Conservation (phyloP, 2,329 filamentous ascomycete genomes). For the Aureobasidium vineae region DNA sequence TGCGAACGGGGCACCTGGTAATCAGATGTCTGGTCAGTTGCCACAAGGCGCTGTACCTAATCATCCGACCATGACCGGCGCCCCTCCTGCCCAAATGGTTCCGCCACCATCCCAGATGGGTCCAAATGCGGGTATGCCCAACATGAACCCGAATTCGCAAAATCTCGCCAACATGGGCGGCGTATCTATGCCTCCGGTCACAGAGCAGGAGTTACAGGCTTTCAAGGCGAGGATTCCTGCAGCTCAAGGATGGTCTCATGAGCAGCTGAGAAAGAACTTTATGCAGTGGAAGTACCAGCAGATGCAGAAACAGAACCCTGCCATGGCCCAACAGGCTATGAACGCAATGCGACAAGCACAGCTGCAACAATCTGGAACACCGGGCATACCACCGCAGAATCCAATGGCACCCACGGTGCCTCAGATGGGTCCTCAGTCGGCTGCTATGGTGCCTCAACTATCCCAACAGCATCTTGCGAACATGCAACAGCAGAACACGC, state of each 20-base stretch:
- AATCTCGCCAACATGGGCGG: constrained; percentile 23
- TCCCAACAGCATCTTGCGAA: constrained; percentile 30
- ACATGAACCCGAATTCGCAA: constrained; percentile 19
- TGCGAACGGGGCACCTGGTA: constrained; percentile 9
- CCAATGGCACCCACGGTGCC: constrained; percentile 32
- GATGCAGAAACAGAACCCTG: constrained; percentile 28
- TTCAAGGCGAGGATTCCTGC: constrained; percentile 35
- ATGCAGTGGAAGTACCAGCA: constrained; percentile 29
- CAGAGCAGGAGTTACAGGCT: constrained; percentile 43
- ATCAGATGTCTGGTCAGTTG: constrained; percentile 22
- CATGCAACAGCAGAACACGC: constrained; percentile 28
- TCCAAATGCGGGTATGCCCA: constrained; percentile 32
- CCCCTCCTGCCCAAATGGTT: constrained; percentile 45
- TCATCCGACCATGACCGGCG: constrained; percentile 30
- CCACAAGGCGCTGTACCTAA: background rate
- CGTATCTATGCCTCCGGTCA: constrained; percentile 35
- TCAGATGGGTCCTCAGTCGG: constrained; percentile 36
- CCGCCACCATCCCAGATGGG: constrained; percentile 31
- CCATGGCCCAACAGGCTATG: constrained; percentile 9
- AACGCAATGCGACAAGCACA: constrained; percentile 38
- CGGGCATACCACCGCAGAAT: constrained; percentile 27
- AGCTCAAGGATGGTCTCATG: constrained; percentile 41
- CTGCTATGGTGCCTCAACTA: constrained; percentile 30
- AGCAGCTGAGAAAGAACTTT: constrained; percentile 43
- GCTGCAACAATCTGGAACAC: constrained; percentile 27